A percentile compares a stretch with the other conserved stretches of the same genome.
Evolutionary conservation across 2,329 filamentous ascomycete species (phyloP).

Genomic region (Berkeleyomyces basicola): DNA sequence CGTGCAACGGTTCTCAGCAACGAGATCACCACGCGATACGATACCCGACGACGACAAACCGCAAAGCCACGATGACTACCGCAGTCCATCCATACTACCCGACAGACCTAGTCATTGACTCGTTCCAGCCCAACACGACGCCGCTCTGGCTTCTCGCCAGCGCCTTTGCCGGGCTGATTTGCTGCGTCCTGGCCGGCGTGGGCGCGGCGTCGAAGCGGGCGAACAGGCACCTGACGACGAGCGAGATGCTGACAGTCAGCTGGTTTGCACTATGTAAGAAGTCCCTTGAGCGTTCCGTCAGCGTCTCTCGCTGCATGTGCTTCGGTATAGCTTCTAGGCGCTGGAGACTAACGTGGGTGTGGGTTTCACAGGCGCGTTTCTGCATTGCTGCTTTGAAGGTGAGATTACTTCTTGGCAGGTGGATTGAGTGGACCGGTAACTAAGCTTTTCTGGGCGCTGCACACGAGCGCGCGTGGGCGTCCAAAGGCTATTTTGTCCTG

Average conservation of each 20-base stretch:
- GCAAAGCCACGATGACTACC: neutral
- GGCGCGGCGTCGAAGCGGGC: neutral
- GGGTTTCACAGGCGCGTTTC: constrained; percentile 34
- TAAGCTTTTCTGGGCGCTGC: neutral
- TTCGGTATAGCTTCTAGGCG: no score
- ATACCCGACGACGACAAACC: neutral
- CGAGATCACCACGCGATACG: neutral
- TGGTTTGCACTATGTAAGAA: constrained; percentile 12
- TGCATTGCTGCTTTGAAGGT: constrained; percentile 76
- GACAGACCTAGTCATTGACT: constrained; percentile 40
- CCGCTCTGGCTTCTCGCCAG: constrained; percentile 17
- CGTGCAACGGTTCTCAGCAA: neutral
- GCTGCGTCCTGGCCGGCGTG: neutral
- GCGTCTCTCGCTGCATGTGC: neutral
- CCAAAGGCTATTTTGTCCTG: constrained; percentile 53
- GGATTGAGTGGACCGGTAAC: neutral
- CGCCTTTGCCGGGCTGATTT: constrained; percentile 3
- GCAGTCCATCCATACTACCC: constrained; percentile 55
- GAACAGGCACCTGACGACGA: neutral
- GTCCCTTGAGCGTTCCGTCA: neutral
- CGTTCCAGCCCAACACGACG: constrained; percentile 50
- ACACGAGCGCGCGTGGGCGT: neutral
- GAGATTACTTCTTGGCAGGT: constrained; percentile 10
- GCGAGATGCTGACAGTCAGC: constrained; percentile 1
- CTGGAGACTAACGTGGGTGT: neutral